These are phyloP conservation scores for Artemisia annua DNA, from an alignment of 129 eudicot genomes.

Conservation along the genomic window DNA sequence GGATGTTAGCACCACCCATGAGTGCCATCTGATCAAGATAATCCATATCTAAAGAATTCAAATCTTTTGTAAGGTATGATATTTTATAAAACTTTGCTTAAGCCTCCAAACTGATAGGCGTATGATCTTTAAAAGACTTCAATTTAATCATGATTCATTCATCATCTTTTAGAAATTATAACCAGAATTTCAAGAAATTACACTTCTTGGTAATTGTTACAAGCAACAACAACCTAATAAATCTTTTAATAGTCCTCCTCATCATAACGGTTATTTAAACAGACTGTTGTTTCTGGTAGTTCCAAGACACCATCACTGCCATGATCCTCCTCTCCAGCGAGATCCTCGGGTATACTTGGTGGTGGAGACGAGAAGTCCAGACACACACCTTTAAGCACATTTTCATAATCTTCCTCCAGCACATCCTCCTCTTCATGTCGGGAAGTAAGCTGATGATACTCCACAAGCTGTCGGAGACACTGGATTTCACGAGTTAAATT, in stretches of 20 bases:
- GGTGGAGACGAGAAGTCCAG: constrained; percentile 75
- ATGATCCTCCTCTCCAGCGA: constrained; percentile 22
- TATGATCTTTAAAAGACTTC: not conserved
- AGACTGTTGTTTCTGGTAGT: no score
- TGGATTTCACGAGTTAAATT: constrained; percentile 81
- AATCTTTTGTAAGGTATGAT: no score
- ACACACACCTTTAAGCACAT: constrained; percentile 6
- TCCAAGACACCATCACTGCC: not conserved
- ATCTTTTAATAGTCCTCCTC: not conserved
- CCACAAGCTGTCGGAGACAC: constrained; percentile 82
- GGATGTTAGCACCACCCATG: no score
- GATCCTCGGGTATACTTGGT: constrained; percentile 34
- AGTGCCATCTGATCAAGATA: no score
- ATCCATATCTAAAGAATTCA: no score
- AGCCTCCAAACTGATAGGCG: not conserved
- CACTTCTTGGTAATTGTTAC: not conserved
- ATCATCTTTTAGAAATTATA: not conserved
- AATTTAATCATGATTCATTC: not conserved
- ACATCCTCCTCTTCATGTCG: constrained; percentile 58
- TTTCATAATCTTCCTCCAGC: constrained; percentile 51
- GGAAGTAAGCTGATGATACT: constrained; percentile 85
- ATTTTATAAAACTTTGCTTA: no score
- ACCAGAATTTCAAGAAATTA: not conserved
- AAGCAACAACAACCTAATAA: not conserved
- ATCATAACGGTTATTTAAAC: no score